A percentile compares a stretch with the other conserved stretches of the same genome.
Evolutionary conservation across 805 yeast genomes (phyloP).

Genomic region (Ogataea methanolica): DNA sequence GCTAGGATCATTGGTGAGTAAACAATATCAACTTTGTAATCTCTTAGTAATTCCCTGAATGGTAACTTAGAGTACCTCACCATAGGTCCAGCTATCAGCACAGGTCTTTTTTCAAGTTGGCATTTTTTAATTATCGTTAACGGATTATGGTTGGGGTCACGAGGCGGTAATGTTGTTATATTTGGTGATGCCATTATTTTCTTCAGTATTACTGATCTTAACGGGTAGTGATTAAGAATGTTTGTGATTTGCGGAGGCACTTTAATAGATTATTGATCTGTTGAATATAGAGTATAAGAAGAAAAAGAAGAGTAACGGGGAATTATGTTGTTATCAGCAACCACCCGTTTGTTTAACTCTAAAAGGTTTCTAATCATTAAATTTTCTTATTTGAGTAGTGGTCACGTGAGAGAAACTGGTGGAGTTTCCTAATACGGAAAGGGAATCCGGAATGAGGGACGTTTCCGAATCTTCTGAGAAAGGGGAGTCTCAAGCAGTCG

Average conservation of each 20-base stretch:
- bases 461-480: not conserved
- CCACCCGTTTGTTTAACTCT: not conserved
- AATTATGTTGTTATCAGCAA: no score
- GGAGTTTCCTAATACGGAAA: constrained; percentile 14
- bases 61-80: constrained; percentile 94
- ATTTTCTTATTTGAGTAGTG: not conserved
- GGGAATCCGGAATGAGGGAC: constrained; percentile 6
- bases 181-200: constrained; percentile 11
- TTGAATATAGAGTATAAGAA: no score
- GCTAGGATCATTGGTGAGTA: constrained; percentile 97
- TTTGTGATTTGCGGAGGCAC: no score
- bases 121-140: constrained; percentile 45
- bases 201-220: not conserved
- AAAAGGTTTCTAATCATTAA: not conserved
- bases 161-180: constrained; percentile 13
- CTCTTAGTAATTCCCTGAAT: constrained; percentile 74
- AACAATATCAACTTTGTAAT: constrained; percentile 73
- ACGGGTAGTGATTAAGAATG: not conserved
- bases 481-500: not conserved
- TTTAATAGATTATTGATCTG: no score
- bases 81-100: constrained; percentile 87
- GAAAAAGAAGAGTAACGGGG: no score
- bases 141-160: constrained; percentile 49
- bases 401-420: constrained; percentile 2
- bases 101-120: constrained; percentile 47